Evolutionary conservation across 1,284 basidiomycete genomes (phyloP), one percentile per base, ranked within the genome.

Genomic region (Cystobasidium sp.): DNA sequence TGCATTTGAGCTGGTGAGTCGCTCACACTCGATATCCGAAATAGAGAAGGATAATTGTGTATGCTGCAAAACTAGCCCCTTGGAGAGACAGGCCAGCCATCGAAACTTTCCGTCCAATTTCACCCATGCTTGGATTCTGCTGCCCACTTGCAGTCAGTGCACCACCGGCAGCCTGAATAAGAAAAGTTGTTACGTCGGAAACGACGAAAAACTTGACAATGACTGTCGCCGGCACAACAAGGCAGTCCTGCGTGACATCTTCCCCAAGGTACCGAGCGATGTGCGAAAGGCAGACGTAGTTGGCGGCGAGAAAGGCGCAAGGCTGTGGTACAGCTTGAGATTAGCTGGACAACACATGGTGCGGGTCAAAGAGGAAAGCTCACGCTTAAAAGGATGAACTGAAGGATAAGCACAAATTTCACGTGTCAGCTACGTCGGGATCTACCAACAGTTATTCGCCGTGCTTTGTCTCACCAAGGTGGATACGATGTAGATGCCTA

Each of bases 131-230:
- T n/a, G 68, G 68, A 44, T 70, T 70, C 18, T 51, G 61, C 68
- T 61, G 68, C 1, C 56, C 58, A 10, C 53, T 59, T 9, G 68
- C 68, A n/a, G 68, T 70, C 56, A 70, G 61, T 1, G 56, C 68
- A 4, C 68, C 68, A 1, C 68, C 68, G n/a, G 68, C 68, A 6
- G 68, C 68, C 20, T 70, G 68, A 20, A 70, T 70, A 10, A 47
- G 20, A 44, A 70, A 70, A 3, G 68, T 70, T 3, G 58, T 46
- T 2, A 70, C 56, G 43, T 70, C 68, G 20, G 58, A 44, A 9
- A 70, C 58, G 55, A 70, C 68, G 22, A 70, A 70, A 43, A 70
- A 70, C 37, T 70, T 70, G 56, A 70, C 68, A 41, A 70, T 37
- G 5, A 55, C 46, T 20, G 68, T 70, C 3, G 55, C 68, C 14